phyloP scores from a whole-genome alignment of 129 eudicot species.

The Oenanthe sinensis region DNA sequence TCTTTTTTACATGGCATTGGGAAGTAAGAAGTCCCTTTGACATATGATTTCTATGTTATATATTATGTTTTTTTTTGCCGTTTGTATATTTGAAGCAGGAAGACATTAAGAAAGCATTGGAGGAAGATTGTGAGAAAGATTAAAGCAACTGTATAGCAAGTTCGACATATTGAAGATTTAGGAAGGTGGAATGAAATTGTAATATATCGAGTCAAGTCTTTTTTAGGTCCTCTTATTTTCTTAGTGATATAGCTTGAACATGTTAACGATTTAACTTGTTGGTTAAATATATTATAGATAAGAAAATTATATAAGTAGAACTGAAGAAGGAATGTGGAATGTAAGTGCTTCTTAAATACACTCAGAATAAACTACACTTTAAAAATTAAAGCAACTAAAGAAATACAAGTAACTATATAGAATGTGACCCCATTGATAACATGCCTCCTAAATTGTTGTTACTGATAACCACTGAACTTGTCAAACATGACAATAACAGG shows the following conservation, averaged over 20 bases:
- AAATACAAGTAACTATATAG: too few relatives aligned
- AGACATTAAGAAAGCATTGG: slow-evolving; percentile 61
- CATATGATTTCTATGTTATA: neutral
- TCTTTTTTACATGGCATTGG: neutral
- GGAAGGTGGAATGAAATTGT: neutral
- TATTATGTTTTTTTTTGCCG: neutral
- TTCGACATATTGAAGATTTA: neutral
- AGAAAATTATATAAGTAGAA: too few relatives aligned
- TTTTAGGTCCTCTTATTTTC: neutral
- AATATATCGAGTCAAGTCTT: neutral
- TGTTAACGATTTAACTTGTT: neutral
- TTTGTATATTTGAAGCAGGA: slow-evolving; percentile 30
- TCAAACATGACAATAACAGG: too few relatives aligned
- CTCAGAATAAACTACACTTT: too few relatives aligned
- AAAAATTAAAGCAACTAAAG: too few relatives aligned
- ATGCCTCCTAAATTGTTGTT: too few relatives aligned
- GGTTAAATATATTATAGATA: too few relatives aligned
- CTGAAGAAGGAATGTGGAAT: too few relatives aligned
- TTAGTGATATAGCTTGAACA: neutral
- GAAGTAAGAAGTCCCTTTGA: too few relatives aligned
- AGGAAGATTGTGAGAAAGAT: slow-evolving; percentile 15
- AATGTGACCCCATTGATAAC: too few relatives aligned
- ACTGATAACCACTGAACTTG: too few relatives aligned
- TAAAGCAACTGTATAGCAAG: neutral
- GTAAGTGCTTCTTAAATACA: too few relatives aligned